A percentile compares a stretch with the other conserved stretches of the same genome.
These are phyloP conservation scores for Wickerhamiella brachini DNA, from an alignment of 805 yeast species.

Conservation along the genomic window DNA sequence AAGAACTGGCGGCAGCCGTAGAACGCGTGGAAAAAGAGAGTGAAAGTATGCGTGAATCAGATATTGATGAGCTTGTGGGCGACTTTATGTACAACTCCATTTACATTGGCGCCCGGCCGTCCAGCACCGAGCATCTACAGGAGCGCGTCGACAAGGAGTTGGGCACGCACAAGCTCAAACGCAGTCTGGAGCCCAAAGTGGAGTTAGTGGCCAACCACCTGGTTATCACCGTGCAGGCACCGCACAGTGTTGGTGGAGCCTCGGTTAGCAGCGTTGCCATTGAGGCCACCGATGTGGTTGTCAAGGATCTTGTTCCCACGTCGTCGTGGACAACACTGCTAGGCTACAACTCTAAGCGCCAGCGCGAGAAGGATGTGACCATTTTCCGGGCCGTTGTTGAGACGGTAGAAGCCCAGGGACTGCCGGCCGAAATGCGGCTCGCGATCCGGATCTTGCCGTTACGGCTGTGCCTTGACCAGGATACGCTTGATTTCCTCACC, in stretches of 20 bases:
- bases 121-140: slow-evolving; percentile 29
- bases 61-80: slow-evolving; percentile 28
- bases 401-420: background rate
- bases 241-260: background rate
- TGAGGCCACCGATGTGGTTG: slow-evolving; percentile 39
- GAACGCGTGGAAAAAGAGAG: slow-evolving; percentile 37
- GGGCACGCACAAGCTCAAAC: slow-evolving; percentile 17
- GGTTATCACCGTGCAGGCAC: background rate
- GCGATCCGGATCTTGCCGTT: slow-evolving; percentile 43
- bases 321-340: slow-evolving; percentile 86
- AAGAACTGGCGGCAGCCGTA: slow-evolving; percentile 50
- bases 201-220: slow-evolving; percentile 23
- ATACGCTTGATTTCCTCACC: slow-evolving; percentile 69
- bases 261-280: slow-evolving; percentile 37
- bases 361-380: slow-evolving; percentile 1
- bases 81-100: slow-evolving; percentile 70
- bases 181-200: slow-evolving; percentile 16
- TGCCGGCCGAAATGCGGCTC: slow-evolving; percentile 8
- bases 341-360: slow-evolving; percentile 14
- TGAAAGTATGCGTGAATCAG: slow-evolving; percentile 8
- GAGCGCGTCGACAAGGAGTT: slow-evolving; percentile 40
- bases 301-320: slow-evolving; percentile 65
- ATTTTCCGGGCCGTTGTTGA: background rate
- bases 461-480: slow-evolving; percentile 81
- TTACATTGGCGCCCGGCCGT: slow-evolving; percentile 30